Evolutionary conservation across 306 rosid species (phyloP).

Genomic region (Neltuma alba): DNA sequence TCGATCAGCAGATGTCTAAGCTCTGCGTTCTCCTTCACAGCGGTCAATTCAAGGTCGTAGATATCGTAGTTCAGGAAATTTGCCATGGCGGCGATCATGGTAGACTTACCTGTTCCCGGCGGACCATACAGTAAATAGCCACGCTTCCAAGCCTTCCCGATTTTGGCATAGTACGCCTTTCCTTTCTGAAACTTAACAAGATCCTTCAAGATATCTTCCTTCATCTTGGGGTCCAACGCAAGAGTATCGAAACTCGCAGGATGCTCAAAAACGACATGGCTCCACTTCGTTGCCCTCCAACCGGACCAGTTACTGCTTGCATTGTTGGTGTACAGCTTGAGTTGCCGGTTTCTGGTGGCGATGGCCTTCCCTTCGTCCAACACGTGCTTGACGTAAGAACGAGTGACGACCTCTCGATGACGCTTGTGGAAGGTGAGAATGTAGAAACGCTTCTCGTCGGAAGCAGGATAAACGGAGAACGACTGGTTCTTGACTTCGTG

Average conservation of each 20-base stretch:
- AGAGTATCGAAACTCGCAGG: conserved; percentile 51
- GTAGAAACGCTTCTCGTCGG: conserved; percentile 37
- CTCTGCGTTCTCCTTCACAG: conserved; percentile 57
- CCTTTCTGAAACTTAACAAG: conserved; percentile 46
- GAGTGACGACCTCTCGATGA: conserved; percentile 31
- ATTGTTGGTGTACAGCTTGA: conserved; percentile 54
- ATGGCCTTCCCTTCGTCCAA: conserved; percentile 27
- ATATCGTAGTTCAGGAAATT: conserved; percentile 66
- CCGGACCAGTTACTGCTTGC: conserved; percentile 32
- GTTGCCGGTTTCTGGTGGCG: conserved; percentile 30
- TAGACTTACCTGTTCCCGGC: conserved; percentile 72
- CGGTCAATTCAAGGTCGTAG: conserved; percentile 63
- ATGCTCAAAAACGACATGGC: conserved; percentile 58
- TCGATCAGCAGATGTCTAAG: conserved; percentile 52
- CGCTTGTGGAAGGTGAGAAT: conserved; percentile 50
- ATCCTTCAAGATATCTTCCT: conserved; percentile 50
- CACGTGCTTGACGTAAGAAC: conserved; percentile 44
- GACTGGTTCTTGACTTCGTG: not conserved
- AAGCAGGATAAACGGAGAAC: conserved; percentile 18
- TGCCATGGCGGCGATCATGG: conserved; percentile 73
- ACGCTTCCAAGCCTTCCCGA: conserved; percentile 73
- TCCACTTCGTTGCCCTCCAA: conserved; percentile 43
- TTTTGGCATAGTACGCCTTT: conserved; percentile 54
- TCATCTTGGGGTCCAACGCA: conserved; percentile 51
- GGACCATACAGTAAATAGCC: conserved; percentile 70